A percentile compares a stretch with the other conserved stretches of the same genome.
phyloP scores from a whole-genome alignment of 148 eudicot genomes.

The Silene latifolia region DNA sequence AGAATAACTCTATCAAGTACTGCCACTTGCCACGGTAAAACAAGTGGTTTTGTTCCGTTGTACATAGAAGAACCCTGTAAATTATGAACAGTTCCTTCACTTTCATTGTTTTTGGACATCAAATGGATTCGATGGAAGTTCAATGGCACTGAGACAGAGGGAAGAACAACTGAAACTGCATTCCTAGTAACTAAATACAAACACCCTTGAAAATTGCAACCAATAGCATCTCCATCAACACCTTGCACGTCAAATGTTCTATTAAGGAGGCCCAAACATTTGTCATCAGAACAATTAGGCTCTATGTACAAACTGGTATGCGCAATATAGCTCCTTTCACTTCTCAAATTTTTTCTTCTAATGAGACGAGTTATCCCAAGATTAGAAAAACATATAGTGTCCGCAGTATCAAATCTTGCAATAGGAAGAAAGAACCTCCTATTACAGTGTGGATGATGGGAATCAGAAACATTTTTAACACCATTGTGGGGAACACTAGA shows the following conservation, averaged over 20 bases:
- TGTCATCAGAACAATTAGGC: slow-evolving; percentile 43
- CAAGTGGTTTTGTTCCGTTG: slow-evolving; percentile 33
- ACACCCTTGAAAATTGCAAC: slow-evolving; percentile 74
- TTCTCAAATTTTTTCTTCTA: slow-evolving; percentile 29
- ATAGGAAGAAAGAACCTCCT: slow-evolving; percentile 66
- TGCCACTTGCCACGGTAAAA: slow-evolving; percentile 77
- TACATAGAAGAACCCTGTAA: slow-evolving; percentile 23
- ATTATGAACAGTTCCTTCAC: slow-evolving; percentile 25
- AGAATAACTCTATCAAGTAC: slow-evolving; percentile 74
- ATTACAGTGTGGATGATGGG: slow-evolving; percentile 27
- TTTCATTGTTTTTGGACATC: slow-evolving; percentile 38
- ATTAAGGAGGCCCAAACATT: slow-evolving; percentile 26
- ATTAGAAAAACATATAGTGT: slow-evolving; percentile 65
- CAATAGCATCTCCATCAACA: slow-evolving; percentile 56
- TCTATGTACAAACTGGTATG: slow-evolving; percentile 54
- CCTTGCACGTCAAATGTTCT: slow-evolving; percentile 33
- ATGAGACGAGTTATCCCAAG: slow-evolving; percentile 69
- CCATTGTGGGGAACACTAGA: slow-evolving; percentile 33
- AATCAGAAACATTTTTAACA: slow-evolving; percentile 25
- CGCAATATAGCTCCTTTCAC: slow-evolving; percentile 36
- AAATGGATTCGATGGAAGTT: slow-evolving; percentile 53
- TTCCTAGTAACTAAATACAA: slow-evolving; percentile 66
- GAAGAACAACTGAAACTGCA: slow-evolving; percentile 82
- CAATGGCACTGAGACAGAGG: slow-evolving; percentile 65
- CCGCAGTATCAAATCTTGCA: slow-evolving; percentile 37